These are phyloP conservation scores for Colletotrichum cereale DNA, from an alignment of 2,329 filamentous ascomycete species.

Conservation along the genomic window DNA sequence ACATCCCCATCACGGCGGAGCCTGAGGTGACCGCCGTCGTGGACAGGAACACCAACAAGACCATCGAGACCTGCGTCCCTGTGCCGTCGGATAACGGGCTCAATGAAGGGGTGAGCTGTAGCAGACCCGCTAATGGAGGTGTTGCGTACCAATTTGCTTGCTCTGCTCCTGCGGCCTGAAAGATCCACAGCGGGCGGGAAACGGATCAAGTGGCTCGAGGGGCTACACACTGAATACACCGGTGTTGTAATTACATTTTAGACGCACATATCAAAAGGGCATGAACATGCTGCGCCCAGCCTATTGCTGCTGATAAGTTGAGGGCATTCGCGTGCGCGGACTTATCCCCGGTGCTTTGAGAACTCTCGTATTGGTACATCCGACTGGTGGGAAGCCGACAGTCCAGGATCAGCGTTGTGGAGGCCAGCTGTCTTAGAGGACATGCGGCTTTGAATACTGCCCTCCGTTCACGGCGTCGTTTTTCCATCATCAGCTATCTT, in stretches of 20 bases:
- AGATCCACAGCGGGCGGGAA: too few relatives aligned
- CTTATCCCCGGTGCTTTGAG: not conserved
- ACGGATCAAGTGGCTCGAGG: too few relatives aligned
- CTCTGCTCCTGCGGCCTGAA: not conserved
- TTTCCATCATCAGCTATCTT: not conserved
- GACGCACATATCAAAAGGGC: not conserved
- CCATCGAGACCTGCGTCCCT: constrained; percentile 26
- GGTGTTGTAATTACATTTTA: not conserved
- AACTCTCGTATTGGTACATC: not conserved
- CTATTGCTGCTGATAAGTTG: not conserved
- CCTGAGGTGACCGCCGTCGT: constrained; percentile 33
- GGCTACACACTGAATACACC: not conserved
- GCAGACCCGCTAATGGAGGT: not conserved
- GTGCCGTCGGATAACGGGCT: not conserved
- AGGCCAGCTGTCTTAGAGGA: too few relatives aligned
- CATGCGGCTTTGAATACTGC: too few relatives aligned
- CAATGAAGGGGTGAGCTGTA: not conserved
- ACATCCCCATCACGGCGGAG: not conserved
- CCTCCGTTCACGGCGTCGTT: not conserved
- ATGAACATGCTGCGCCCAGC: not conserved
- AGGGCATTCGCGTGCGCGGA: not conserved
- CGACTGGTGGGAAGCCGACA: too few relatives aligned
- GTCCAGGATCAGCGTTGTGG: too few relatives aligned
- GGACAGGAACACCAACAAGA: constrained; percentile 22
- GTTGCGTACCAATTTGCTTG: not conserved